These are phyloP conservation scores for Petunia axillaris DNA, from an alignment of 257 asterid species.

Conservation along the genomic window DNA sequence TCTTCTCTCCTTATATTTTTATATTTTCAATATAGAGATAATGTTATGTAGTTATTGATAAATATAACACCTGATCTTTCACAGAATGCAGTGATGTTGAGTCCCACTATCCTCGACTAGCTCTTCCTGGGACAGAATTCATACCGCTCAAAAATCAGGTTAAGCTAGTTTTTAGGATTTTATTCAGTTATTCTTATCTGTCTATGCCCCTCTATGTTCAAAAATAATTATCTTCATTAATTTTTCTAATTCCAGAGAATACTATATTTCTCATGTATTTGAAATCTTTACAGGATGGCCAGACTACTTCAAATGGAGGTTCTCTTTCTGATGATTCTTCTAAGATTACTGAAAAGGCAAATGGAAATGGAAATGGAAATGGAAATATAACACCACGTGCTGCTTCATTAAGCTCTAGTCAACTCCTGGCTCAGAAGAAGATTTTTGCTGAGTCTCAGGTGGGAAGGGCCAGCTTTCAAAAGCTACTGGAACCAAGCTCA, in stretches of 20 bases:
- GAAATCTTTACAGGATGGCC: constrained; percentile 53
- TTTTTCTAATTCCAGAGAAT: not conserved
- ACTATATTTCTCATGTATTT: constrained; percentile 24
- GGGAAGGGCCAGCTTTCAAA: constrained; percentile 88
- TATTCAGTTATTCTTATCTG: constrained; percentile 18
- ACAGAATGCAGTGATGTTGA: constrained; percentile 76
- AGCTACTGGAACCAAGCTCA: constrained; percentile 89
- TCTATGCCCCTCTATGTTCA: constrained; percentile 14
- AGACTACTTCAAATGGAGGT: constrained; percentile 37
- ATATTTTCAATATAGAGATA: not conserved
- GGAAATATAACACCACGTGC: constrained; percentile 48
- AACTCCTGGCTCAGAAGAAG: constrained; percentile 74
- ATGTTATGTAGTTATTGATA: not conserved
- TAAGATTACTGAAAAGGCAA: constrained; percentile 44
- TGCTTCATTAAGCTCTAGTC: constrained; percentile 59
- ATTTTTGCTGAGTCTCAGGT: constrained; percentile 77
- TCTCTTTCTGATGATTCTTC: constrained; percentile 37
- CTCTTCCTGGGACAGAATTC: constrained; percentile 74
- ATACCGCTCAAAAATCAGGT: constrained; percentile 71
- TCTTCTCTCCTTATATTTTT: not conserved
- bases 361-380: constrained; percentile 50
- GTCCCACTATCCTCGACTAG: constrained; percentile 71
- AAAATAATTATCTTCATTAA: not conserved
- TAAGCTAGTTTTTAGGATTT: constrained; percentile 18
- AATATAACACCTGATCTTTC: constrained; percentile 17